Conservation (phyloP, 768 basidiomycete species). For the Suillus sp. region DNA sequence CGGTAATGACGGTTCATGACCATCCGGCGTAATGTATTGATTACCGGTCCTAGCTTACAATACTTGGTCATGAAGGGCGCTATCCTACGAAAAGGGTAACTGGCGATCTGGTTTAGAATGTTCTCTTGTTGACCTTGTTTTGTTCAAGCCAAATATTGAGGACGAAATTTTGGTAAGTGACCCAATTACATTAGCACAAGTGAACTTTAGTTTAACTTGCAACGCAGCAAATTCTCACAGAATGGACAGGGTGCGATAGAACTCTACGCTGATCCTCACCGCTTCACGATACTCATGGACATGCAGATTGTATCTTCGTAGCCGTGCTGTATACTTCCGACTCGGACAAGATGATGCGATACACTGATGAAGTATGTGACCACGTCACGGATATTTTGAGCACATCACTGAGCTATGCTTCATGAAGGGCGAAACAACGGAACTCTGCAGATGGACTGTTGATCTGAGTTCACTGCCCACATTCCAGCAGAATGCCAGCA, state of each 20-base stretch:
- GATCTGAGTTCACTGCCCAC: conserved; percentile 77
- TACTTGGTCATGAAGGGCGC: conserved; percentile 88
- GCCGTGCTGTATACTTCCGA: conserved; percentile 84
- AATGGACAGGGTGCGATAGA: conserved; percentile 44
- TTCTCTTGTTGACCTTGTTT: conserved; percentile 20
- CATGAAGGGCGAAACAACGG: conserved; percentile 61
- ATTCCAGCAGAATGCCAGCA: conserved; percentile 71
- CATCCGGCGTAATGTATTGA: conserved; percentile 1
- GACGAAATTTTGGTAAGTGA: conserved; percentile 75
- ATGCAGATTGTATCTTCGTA: conserved; percentile 72
- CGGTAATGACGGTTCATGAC: conserved; percentile 43
- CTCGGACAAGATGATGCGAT: conserved; percentile 73
- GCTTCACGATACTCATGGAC: conserved; percentile 16
- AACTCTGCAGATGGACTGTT: conserved; percentile 87
- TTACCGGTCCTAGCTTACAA: conserved; percentile 59
- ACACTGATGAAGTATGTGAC: conserved; percentile 68
- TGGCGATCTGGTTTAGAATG: conserved; percentile 6
- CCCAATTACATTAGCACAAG: conserved; percentile 6
- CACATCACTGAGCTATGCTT: conserved; percentile 26
- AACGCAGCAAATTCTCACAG: conserved; percentile 71
- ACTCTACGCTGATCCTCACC: conserved; percentile 9
- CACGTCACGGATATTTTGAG: conserved; percentile 18
- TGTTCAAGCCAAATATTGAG: conserved; percentile 69
- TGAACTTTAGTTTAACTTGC: conserved; percentile 16
- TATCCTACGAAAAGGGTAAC: conserved; percentile 82